phyloP scores from a whole-genome alignment of 345 rosid genomes.

The Mangifera indica region DNA sequence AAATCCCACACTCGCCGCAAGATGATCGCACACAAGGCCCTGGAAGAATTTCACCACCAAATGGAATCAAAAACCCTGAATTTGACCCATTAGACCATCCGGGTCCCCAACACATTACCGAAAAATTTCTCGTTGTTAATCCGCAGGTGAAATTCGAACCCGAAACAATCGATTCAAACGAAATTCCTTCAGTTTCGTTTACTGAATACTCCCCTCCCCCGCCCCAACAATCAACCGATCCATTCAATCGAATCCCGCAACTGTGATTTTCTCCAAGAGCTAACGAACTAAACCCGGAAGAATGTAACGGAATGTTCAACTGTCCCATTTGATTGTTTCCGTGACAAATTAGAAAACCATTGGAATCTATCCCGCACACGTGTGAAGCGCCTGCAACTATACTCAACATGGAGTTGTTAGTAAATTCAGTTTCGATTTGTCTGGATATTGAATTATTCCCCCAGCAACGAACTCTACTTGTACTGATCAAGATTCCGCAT shows the following conservation, averaged over 20 bases:
- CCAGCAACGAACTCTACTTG: constrained; percentile 49
- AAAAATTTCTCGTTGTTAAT: constrained; percentile 37
- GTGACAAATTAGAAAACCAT: constrained; percentile 54
- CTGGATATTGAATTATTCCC: constrained; percentile 38
- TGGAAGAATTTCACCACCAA: constrained; percentile 48
- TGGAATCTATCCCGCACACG: constrained; percentile 65
- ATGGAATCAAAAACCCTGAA: constrained; percentile 30
- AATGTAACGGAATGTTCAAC: constrained; percentile 45
- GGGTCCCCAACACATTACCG: constrained; percentile 74
- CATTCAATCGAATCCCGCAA: constrained; percentile 55
- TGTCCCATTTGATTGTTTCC: constrained; percentile 61
- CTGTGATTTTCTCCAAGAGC: constrained; percentile 66
- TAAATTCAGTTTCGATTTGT: constrained; percentile 47
- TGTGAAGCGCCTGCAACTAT: constrained; percentile 64
- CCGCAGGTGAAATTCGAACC: constrained; percentile 76
- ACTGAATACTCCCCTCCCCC: constrained; percentile 38
- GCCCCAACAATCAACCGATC: constrained; percentile 80
- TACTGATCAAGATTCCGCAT: constrained; percentile 52
- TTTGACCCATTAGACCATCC: constrained; percentile 40
- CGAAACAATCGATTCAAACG: constrained; percentile 66
- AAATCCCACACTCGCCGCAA: constrained; percentile 46
- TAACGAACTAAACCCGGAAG: constrained; percentile 38
- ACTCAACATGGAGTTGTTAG: constrained; percentile 45
- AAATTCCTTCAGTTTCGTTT: constrained; percentile 29
- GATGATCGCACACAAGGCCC: constrained; percentile 65